These are phyloP conservation scores for Candida ulmi DNA, from an alignment of 805 yeast genomes.

Conservation along the genomic window DNA sequence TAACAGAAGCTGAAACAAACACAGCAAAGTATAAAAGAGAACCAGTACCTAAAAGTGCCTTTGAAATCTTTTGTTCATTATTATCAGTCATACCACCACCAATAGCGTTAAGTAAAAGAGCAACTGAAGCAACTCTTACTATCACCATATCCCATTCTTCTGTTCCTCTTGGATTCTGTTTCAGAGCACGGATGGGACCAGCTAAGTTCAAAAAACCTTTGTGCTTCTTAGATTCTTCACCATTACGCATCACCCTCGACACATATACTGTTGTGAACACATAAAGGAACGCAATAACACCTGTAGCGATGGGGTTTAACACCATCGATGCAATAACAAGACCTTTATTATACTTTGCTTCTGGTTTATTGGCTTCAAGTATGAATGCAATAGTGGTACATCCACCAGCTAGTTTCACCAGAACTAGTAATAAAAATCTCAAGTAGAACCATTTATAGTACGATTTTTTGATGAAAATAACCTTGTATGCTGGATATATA, in stretches of 20 bases:
- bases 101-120: background rate
- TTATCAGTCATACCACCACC: background rate
- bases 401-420: background rate
- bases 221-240: background rate
- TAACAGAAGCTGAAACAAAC: background rate
- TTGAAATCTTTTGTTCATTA: background rate
- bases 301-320: background rate
- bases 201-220: too few relatives aligned
- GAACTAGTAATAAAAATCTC: background rate
- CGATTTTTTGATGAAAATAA: background rate
- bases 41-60: background rate
- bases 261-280: background rate
- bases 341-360: background rate
- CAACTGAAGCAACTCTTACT: background rate
- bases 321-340: constrained; percentile 2
- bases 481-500: background rate
- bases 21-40: background rate
- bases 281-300: background rate
- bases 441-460: constrained; percentile 1
- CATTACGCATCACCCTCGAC: background rate
- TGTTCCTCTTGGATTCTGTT: background rate
- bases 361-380: background rate
- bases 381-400: background rate
- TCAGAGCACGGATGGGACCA: background rate
- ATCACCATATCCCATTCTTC: background rate